These are phyloP conservation scores for Wickerhamomyces bovis DNA, from an alignment of 805 yeast genomes.

Conservation along the genomic window DNA sequence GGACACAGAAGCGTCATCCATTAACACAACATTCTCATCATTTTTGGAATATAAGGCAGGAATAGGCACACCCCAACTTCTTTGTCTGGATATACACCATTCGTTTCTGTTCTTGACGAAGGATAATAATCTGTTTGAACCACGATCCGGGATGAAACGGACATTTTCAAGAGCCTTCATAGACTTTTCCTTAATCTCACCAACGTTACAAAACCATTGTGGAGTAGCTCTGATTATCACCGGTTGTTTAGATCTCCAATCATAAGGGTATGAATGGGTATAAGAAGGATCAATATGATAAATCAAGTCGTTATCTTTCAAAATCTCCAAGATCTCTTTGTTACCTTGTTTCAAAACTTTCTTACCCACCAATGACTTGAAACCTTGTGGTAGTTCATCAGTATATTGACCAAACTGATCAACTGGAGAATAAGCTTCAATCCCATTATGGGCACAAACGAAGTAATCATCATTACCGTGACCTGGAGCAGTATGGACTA, in stretches of 20 bases:
- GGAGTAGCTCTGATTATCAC: constrained; percentile 94
- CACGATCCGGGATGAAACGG: constrained; percentile 66
- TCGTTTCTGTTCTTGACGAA: constrained; percentile 77
- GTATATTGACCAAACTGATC: constrained; percentile 69
- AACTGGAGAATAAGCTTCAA: constrained; percentile 70
- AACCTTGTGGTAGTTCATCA: constrained; percentile 41
- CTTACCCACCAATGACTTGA: constrained; percentile 44
- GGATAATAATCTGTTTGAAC: constrained; percentile 61
- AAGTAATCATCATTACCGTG: constrained; percentile 93
- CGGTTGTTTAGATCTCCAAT: constrained; percentile 95
- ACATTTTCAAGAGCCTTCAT: constrained; percentile 55
- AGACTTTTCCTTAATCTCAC: constrained; percentile 60
- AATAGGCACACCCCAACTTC: constrained; percentile 97
- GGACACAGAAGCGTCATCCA: constrained; percentile 49
- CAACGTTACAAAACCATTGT: constrained; percentile 93
- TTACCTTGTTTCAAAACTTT: constrained; percentile 62
- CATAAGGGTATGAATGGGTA: constrained; percentile 88
- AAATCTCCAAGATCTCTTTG: constrained; percentile 34
- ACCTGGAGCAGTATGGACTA: constrained; percentile 97
- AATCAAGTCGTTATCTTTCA: constrained; percentile 40
- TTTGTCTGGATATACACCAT: constrained; percentile 97
- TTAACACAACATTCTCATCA: constrained; percentile 56
- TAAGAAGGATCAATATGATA: constrained; percentile 44
- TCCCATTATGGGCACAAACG: constrained; percentile 50
- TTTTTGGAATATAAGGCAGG: constrained; percentile 66